A percentile compares a stretch with the other conserved stretches of the same genome.
Evolutionary conservation across 345 rosid genomes (phyloP).

Genomic region (Pistacia integerrima): DNA sequence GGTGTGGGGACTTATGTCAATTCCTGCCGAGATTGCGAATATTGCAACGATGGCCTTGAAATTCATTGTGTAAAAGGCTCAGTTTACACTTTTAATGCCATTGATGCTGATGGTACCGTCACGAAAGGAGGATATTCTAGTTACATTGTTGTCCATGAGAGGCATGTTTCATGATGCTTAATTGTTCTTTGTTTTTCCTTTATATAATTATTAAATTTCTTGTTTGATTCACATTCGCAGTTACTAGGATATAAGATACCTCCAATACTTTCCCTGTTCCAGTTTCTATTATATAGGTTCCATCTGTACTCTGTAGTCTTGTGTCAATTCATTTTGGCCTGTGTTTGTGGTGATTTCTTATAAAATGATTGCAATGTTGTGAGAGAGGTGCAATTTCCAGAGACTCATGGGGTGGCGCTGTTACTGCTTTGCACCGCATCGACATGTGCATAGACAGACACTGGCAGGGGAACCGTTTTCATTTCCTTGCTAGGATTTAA

Average conservation of each 20-base stretch:
- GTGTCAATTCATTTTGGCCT: not conserved
- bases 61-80: slow-evolving; percentile 53
- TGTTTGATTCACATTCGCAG: not conserved
- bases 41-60: slow-evolving; percentile 61
- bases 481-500: not conserved
- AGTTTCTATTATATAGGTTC: not conserved
- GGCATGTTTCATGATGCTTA: slow-evolving; percentile 35
- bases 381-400: not conserved
- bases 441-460: not conserved
- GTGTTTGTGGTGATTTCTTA: not conserved
- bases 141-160: slow-evolving; percentile 70
- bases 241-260: not conserved
- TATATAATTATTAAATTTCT: not conserved
- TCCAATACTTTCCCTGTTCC: not conserved
- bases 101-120: slow-evolving; percentile 71
- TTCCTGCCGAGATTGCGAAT: slow-evolving; percentile 79
- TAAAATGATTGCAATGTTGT: too few relatives aligned
- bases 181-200: not conserved
- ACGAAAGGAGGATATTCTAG: slow-evolving; percentile 91
- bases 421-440: too few relatives aligned
- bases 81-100: slow-evolving; percentile 63
- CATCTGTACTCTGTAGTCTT: not conserved
- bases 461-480: not conserved
- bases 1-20: slow-evolving; percentile 93
- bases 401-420: not conserved